These are phyloP conservation scores for Paragyromitra xinjiangensis DNA, from an alignment of 495 filamentous ascomycete species.

Conservation along the genomic window DNA sequence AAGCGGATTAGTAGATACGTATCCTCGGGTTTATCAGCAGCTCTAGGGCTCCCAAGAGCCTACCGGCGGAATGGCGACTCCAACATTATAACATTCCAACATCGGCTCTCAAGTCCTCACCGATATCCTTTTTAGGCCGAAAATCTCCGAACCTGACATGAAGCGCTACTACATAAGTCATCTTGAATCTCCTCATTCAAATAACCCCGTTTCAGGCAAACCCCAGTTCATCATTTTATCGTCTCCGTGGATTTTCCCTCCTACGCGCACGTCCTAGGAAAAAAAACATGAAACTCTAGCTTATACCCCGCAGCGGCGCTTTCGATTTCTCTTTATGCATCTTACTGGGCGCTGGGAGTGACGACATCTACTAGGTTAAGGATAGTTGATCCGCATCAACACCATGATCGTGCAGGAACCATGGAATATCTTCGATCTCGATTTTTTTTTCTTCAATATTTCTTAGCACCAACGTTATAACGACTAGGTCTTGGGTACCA, in stretches of 20 bases:
- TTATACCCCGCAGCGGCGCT: slow-evolving; percentile 68
- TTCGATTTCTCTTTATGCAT: slow-evolving; percentile 67
- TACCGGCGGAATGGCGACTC: slow-evolving; percentile 44
- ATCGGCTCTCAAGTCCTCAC: slow-evolving; percentile 59
- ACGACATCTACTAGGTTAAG: slow-evolving; percentile 69
- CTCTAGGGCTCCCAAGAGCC: slow-evolving; percentile 34
- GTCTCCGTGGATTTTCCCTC: slow-evolving; percentile 39
- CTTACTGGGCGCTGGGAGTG: slow-evolving; percentile 68
- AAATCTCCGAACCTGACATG: slow-evolving; percentile 60
- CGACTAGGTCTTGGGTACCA: slow-evolving; percentile 68
- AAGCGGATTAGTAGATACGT: background rate
- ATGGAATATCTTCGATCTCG: slow-evolving; percentile 62
- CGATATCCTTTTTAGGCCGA: slow-evolving; percentile 56
- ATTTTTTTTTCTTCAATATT: slow-evolving; percentile 32
- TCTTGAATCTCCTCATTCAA: slow-evolving; percentile 61
- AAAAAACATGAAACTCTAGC: slow-evolving; percentile 29
- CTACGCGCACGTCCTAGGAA: slow-evolving; percentile 16
- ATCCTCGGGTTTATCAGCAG: slow-evolving; percentile 35
- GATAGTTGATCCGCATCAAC: slow-evolving; percentile 64
- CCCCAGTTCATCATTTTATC: slow-evolving; percentile 59
- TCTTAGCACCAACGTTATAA: slow-evolving; percentile 62
- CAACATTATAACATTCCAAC: slow-evolving; percentile 51
- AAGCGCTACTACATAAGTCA: slow-evolving; percentile 57
- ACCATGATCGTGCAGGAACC: slow-evolving; percentile 69
- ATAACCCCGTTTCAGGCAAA: slow-evolving; percentile 60